A percentile compares a stretch with the other conserved stretches of the same genome.
phyloP scores from a whole-genome alignment of 345 rosid species.

The Laguncularia racemosa region DNA sequence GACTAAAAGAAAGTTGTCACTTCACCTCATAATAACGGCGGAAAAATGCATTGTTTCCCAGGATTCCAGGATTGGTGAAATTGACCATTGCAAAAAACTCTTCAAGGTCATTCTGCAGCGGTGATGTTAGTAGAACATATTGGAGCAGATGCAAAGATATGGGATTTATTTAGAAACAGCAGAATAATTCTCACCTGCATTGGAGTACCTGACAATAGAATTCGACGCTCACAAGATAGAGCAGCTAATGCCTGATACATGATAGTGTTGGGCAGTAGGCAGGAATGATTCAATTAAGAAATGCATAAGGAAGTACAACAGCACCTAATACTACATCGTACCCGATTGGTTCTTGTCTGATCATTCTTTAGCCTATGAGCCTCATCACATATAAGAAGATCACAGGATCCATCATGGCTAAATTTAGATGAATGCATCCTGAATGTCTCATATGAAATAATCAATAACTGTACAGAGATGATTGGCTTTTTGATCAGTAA shows the following conservation, averaged over 20 bases:
- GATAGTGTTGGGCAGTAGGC: slow-evolving; percentile 6
- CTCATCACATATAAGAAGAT: slow-evolving; percentile 97
- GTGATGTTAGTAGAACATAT: no score
- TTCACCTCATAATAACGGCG: slow-evolving; percentile 90
- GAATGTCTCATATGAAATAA: slow-evolving; percentile 95
- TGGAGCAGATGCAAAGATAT: slow-evolving; percentile 1
- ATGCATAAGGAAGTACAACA: slow-evolving; percentile 5
- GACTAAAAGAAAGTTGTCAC: not conserved
- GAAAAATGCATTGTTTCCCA: slow-evolving; percentile 85
- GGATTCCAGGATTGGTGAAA: slow-evolving; percentile 88
- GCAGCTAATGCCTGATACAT: slow-evolving; percentile 79
- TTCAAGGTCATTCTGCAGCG: slow-evolving; percentile 88
- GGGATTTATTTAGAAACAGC: slow-evolving; percentile 5
- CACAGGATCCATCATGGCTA: slow-evolving; percentile 67
- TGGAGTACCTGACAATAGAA: slow-evolving; percentile 95
- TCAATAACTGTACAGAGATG: slow-evolving; percentile 52
- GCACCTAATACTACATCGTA: slow-evolving; percentile 23
- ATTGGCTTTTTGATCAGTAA: slow-evolving; percentile 15
- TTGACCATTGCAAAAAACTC: slow-evolving; percentile 99
- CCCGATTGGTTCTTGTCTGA: slow-evolving; percentile 93
- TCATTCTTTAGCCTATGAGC: slow-evolving; percentile 97
- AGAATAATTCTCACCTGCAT: slow-evolving; percentile 63
- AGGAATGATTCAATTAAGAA: not conserved
- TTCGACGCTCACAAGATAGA: slow-evolving; percentile 79
- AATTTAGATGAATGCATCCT: slow-evolving; percentile 93